Percentiles rank a stretch among this genome's conserved stretches.
Conservation (phyloP, 495 filamentous ascomycete genomes). For the Viridothelium virens region DNA sequence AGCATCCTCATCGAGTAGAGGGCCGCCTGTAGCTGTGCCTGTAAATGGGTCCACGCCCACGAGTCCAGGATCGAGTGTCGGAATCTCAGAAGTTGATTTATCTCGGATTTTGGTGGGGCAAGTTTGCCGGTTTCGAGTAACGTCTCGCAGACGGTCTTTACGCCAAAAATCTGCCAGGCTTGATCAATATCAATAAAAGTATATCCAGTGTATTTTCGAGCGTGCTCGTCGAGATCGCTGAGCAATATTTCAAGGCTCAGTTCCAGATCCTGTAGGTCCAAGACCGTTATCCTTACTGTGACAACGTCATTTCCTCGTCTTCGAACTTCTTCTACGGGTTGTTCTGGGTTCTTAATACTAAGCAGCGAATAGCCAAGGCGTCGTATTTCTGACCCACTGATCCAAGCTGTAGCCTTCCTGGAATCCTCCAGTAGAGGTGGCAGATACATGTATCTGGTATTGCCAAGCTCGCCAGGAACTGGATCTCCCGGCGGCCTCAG, state of each 20-base stretch:
- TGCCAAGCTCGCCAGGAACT: conserved; percentile 13
- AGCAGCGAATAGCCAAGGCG: conserved; percentile 53
- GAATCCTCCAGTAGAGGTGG: conserved; percentile 53
- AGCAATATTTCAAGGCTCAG: not conserved
- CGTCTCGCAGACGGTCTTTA: not conserved
- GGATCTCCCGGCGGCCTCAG: conserved; percentile 26
- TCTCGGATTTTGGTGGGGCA: not conserved
- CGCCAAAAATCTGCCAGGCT: not conserved
- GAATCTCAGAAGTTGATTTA: not conserved
- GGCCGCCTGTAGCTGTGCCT: conserved; percentile 54
- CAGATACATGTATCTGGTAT: conserved; percentile 45
- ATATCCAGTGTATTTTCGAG: not conserved
- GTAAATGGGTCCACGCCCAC: conserved; percentile 59
- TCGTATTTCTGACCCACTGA: conserved; percentile 45
- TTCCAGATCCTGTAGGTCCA: not conserved
- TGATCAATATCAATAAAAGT: not conserved
- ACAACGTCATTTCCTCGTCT: not conserved
- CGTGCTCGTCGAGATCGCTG: conserved; percentile 15
- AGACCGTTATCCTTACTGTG: not conserved
- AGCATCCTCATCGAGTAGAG: conserved; percentile 61
- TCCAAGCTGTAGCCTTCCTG: conserved; percentile 56
- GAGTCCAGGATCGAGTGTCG: conserved; percentile 11
- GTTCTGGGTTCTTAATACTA: not conserved
- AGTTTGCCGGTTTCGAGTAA: not conserved
- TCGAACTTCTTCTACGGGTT: not conserved